Conservation (phyloP, 805 yeast species). For the Tetrapisispora pingtungensis region DNA sequence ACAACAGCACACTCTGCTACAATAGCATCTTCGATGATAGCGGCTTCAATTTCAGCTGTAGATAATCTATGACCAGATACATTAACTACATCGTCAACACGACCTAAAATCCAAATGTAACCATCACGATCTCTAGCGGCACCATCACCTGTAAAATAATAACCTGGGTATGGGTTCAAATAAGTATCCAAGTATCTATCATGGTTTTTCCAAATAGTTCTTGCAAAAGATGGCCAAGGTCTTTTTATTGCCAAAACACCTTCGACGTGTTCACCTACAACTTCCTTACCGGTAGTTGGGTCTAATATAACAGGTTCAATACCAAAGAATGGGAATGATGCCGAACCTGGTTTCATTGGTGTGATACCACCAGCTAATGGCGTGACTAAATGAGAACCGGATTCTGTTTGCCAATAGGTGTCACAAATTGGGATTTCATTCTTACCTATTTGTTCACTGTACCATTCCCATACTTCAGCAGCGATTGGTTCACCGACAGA, state of each 20-base stretch:
- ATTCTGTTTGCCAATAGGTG: slow-evolving; percentile 87
- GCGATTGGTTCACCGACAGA: slow-evolving; percentile 85
- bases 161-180: slow-evolving; percentile 70
- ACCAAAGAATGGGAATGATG: slow-evolving; percentile 78
- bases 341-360: slow-evolving; percentile 79
- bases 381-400: slow-evolving; percentile 70
- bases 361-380: slow-evolving; percentile 69
- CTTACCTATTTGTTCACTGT: slow-evolving; percentile 60
- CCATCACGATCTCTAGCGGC: slow-evolving; percentile 82
- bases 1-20: slow-evolving; percentile 79
- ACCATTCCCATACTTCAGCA: slow-evolving; percentile 85
- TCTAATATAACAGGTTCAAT: slow-evolving; percentile 64
- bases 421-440: slow-evolving; percentile 64
- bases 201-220: slow-evolving; percentile 73
- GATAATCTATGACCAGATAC: slow-evolving; percentile 81
- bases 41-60: slow-evolving; percentile 85
- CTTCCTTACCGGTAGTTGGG: slow-evolving; percentile 63
- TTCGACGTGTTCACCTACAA: slow-evolving; percentile 60
- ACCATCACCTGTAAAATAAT: slow-evolving; percentile 83
- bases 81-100: slow-evolving; percentile 84
- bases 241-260: slow-evolving; percentile 67
- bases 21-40: slow-evolving; percentile 57
- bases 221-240: slow-evolving; percentile 81
- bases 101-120: slow-evolving; percentile 74
- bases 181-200: slow-evolving; percentile 71